Evolutionary conservation across 306 rosid species (phyloP).

Genomic region (Pyrus betulifolia): DNA sequence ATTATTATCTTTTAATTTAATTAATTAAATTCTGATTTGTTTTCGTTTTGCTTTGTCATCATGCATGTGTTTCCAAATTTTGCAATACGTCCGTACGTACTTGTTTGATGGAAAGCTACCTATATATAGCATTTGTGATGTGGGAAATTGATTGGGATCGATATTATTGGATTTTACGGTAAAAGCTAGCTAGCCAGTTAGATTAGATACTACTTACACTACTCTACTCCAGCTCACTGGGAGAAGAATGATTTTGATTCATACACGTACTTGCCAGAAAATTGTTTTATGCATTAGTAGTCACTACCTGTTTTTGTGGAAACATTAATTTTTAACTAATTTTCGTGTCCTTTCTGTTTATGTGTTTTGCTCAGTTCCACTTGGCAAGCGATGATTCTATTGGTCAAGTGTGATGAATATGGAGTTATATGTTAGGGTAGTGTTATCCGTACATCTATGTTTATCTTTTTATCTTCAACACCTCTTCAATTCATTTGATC

Average conservation of each 20-base stretch:
- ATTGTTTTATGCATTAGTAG: background rate
- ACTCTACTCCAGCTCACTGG: background rate
- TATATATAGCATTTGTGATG: no score
- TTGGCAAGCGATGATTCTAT: background rate
- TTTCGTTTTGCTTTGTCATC: background rate
- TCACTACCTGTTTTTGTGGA: background rate
- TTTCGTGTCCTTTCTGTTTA: background rate
- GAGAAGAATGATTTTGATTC: background rate
- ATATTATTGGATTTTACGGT: background rate
- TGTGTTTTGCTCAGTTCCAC: background rate
- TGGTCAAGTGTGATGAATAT: no score
- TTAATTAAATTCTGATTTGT: background rate
- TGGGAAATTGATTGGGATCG: no score
- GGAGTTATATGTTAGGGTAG: no score
- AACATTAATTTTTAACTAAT: background rate
- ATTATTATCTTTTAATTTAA: no score
- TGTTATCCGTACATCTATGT: no score
- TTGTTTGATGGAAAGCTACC: no score
- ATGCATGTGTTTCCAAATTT: no score
- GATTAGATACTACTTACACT: background rate
- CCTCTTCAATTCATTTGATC: no score
- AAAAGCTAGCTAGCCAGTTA: background rate
- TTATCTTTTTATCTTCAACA: no score
- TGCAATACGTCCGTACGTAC: background rate
- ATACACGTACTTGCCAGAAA: background rate